These are phyloP conservation scores for Trichocladium uniseriatum DNA, from an alignment of 495 filamentous ascomycete species.

Conservation along the genomic window DNA sequence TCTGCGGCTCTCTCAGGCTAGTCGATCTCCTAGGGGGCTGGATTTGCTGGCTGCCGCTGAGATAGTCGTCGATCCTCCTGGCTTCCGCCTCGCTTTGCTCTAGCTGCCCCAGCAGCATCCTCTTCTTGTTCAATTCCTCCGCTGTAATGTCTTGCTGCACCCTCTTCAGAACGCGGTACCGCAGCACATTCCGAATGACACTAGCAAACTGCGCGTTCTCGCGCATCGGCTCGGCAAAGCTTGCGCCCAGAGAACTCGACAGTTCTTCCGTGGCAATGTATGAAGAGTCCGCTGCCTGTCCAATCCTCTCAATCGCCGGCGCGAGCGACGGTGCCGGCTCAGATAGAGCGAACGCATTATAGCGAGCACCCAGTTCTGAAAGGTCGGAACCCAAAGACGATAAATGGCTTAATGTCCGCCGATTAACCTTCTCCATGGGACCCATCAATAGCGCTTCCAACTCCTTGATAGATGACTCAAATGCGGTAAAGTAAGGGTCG, in stretches of 20 bases:
- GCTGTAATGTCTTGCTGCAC: conserved; percentile 96
- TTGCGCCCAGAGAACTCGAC: conserved; percentile 69
- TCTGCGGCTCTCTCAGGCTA: conserved; percentile 44
- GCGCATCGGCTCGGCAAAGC: conserved; percentile 93
- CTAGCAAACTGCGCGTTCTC: conserved; percentile 96
- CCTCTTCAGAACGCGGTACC: conserved; percentile 82
- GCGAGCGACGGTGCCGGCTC: conserved; percentile 80
- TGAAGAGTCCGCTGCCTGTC: conserved; percentile 90
- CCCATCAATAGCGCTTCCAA: conserved; percentile 79
- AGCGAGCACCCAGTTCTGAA: conserved; percentile 82
- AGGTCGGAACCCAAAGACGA: conserved; percentile 76
- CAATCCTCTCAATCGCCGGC: conserved; percentile 88
- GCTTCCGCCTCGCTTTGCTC: conserved; percentile 88
- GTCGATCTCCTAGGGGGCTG: conserved; percentile 55
- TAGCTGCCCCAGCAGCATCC: conserved; percentile 63
- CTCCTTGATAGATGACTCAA: conserved; percentile 79
- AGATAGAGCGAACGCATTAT: conserved; percentile 93
- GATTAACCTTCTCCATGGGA: conserved; percentile 91
- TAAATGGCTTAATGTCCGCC: conserved; percentile 75
- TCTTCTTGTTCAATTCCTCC: conserved; percentile 81
- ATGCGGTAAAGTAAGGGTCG: conserved; percentile 90
- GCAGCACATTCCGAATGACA: conserved; percentile 77
- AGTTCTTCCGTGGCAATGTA: conserved; percentile 94
- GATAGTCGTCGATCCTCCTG: conserved; percentile 82
- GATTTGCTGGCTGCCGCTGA: conserved; percentile 56